Evolutionary conservation across 768 basidiomycete genomes (phyloP).

Genomic region (Lactarius hatsudake): DNA sequence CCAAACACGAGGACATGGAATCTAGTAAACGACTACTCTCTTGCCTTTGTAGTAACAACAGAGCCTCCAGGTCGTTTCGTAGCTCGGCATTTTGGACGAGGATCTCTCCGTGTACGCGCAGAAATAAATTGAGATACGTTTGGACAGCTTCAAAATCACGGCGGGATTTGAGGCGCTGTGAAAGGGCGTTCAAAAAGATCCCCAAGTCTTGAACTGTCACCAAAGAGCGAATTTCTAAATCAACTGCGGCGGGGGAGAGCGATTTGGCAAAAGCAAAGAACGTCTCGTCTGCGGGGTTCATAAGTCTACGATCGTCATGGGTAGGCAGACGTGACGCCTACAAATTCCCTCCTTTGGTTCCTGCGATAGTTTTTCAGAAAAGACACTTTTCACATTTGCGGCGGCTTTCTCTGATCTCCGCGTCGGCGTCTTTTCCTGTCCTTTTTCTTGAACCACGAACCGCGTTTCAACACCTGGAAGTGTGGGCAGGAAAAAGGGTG

Average conservation of each 20-base stretch:
- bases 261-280: slow-evolving; percentile 85
- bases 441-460: slow-evolving; percentile 58
- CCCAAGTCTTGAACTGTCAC: slow-evolving; percentile 58
- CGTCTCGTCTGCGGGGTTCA: slow-evolving; percentile 54
- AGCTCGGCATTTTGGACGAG: slow-evolving; percentile 72
- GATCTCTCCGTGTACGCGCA: slow-evolving; percentile 80
- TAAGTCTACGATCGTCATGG: slow-evolving; percentile 14
- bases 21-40: slow-evolving; percentile 80
- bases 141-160: slow-evolving; percentile 96
- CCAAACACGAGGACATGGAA: slow-evolving; percentile 68
- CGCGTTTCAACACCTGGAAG: slow-evolving; percentile 82
- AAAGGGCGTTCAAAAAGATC: slow-evolving; percentile 72
- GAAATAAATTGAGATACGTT: slow-evolving; percentile 78
- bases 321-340: slow-evolving; percentile 42
- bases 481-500: slow-evolving; percentile 96
- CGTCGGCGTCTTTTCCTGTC: slow-evolving; percentile 43
- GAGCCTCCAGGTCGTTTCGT: slow-evolving; percentile 48
- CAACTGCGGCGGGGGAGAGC: slow-evolving; percentile 86
- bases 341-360: slow-evolving; percentile 63
- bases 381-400: slow-evolving; percentile 59
- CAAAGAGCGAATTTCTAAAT: slow-evolving; percentile 85
- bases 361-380: slow-evolving; percentile 59
- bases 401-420: slow-evolving; percentile 52
- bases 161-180: slow-evolving; percentile 67
- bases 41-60: slow-evolving; percentile 64